A percentile compares a stretch with the other conserved stretches of the same genome.
phyloP scores from a whole-genome alignment of 1,284 basidiomycete species.

The Boletus albobrunnescens region DNA sequence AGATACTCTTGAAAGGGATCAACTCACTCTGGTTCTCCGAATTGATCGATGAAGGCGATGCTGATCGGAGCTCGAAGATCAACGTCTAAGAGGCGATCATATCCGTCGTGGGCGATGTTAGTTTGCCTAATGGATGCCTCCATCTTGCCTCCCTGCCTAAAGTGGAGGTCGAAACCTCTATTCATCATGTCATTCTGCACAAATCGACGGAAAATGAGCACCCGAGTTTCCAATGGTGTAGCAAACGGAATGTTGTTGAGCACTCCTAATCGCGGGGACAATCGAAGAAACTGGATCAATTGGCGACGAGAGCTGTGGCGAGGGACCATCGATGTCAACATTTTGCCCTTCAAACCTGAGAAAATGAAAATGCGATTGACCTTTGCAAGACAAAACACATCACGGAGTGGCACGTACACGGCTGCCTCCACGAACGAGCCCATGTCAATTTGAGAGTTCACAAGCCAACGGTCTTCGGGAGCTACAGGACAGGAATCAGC shows the following conservation, averaged over 20 bases:
- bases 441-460: constrained; percentile 74
- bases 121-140: constrained; percentile 69
- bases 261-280: constrained; percentile 86
- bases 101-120: constrained; percentile 85
- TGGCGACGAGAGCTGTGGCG: constrained; percentile 63
- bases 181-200: constrained; percentile 55
- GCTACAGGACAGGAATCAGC: constrained; percentile 40
- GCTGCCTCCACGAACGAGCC: constrained; percentile 88
- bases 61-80: constrained; percentile 78
- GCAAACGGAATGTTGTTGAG: constrained; percentile 97
- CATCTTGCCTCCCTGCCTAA: constrained; percentile 33
- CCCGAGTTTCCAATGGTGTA: constrained; percentile 88
- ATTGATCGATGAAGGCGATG: constrained; percentile 91
- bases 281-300: constrained; percentile 55
- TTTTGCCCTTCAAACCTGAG: constrained; percentile 59
- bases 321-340: constrained; percentile 31
- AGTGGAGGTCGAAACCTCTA: constrained; percentile 14
- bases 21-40: constrained; percentile 76
- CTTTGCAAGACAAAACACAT: background rate
- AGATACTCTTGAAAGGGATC: background rate
- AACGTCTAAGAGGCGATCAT: constrained; percentile 71
- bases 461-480: constrained; percentile 87
- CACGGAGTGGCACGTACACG: constrained; percentile 47
- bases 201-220: constrained; percentile 86
- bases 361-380: background rate